Evolutionary conservation across 2,329 filamentous ascomycete species (phyloP).

Genomic region (Ophiocordyceps robertsii): DNA sequence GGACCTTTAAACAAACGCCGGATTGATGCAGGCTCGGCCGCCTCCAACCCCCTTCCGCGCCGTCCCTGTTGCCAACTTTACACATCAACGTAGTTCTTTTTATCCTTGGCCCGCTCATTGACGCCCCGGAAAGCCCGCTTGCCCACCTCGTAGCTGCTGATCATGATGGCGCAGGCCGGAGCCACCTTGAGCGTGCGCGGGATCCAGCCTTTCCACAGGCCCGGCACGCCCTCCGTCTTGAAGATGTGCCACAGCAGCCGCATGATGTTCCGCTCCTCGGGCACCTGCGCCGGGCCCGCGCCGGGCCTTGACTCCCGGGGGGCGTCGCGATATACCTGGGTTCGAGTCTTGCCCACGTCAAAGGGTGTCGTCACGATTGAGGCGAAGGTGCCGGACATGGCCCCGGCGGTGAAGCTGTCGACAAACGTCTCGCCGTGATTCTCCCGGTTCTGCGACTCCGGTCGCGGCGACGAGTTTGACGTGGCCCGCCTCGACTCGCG

Average conservation of each 20-base stretch:
- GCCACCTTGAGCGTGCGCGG: slow-evolving; percentile 88
- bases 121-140: slow-evolving; percentile 73
- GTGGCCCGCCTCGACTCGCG: slow-evolving; percentile 38
- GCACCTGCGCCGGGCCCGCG: slow-evolving; percentile 27
- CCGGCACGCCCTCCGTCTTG: slow-evolving; percentile 63
- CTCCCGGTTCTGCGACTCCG: slow-evolving; percentile 48
- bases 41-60: not conserved
- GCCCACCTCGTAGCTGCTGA: slow-evolving; percentile 91
- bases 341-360: slow-evolving; percentile 92
- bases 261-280: slow-evolving; percentile 68
- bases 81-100: not conserved
- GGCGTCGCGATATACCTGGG: slow-evolving; percentile 63
- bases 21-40: not conserved
- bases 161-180: slow-evolving; percentile 97
- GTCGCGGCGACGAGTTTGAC: slow-evolving; percentile 23
- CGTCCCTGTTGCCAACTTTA: not conserved
- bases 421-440: slow-evolving; percentile 66
- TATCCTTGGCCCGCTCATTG: slow-evolving; percentile 37
- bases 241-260: slow-evolving; percentile 86
- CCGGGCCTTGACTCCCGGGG: slow-evolving; percentile 12
- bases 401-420: slow-evolving; percentile 83
- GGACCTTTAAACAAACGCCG: not conserved
- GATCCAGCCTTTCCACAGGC: slow-evolving; percentile 84
- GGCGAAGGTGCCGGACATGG: slow-evolving; percentile 68
- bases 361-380: slow-evolving; percentile 89